These are phyloP conservation scores for Manihot esculenta DNA, from an alignment of 441 rosid species.

Conservation along the genomic window DNA sequence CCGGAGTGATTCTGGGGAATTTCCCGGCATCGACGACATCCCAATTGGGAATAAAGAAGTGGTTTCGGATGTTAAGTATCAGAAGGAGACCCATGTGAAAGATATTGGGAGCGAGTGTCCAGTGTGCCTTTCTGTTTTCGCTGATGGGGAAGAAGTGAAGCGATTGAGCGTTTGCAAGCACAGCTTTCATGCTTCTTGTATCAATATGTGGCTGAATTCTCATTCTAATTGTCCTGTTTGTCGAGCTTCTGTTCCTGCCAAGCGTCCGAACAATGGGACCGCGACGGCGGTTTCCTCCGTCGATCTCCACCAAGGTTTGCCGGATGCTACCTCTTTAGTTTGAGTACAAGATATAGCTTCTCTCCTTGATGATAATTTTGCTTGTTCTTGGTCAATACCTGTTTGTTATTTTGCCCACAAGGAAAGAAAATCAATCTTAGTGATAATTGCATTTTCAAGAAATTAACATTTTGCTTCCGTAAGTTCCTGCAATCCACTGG, in stretches of 20 bases:
- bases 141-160: constrained; percentile 60
- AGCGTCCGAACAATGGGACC: constrained; percentile 25
- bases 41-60: constrained; percentile 15
- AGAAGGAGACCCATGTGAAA: constrained; percentile 43
- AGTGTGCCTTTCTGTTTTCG: constrained; percentile 61
- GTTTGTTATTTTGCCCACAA: neutral
- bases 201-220: constrained; percentile 61
- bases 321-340: constrained; percentile 69
- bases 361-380: neutral
- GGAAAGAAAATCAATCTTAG: neutral
- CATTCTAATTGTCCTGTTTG: constrained; percentile 74
- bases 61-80: constrained; percentile 33
- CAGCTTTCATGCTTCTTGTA: constrained; percentile 68
- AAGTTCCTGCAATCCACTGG: neutral
- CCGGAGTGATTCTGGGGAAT: neutral
- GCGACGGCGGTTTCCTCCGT: neutral
- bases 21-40: neutral
- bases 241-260: constrained; percentile 51
- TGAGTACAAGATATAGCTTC: constrained; percentile 25
- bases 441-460: neutral
- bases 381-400: neutral
- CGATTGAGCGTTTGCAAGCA: constrained; percentile 62
- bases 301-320: constrained; percentile 73
- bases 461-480: neutral
- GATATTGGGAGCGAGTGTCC: constrained; percentile 69